Conservation (phyloP, 129 eudicot genomes). For the Lactuca saligna region DNA sequence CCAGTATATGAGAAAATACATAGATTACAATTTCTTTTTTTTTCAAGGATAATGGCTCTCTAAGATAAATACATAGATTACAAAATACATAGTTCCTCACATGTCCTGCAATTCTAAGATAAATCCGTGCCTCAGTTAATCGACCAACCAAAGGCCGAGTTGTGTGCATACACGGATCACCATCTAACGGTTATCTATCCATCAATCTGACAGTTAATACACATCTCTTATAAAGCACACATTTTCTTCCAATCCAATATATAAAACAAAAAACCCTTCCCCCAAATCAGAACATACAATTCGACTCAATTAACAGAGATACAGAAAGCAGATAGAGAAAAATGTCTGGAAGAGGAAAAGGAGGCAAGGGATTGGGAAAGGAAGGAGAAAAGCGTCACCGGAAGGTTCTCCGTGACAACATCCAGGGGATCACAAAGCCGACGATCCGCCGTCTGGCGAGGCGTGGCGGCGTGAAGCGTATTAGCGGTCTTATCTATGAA, state of each 20-base stretch:
- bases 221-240: not conserved
- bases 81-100: no score
- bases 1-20: no score
- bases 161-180: not conserved
- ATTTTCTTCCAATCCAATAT: not conserved
- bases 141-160: not conserved
- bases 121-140: not conserved
- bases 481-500: slow-evolving; percentile 23
- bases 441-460: slow-evolving; percentile 28
- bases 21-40: no score
- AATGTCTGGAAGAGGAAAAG: slow-evolving; percentile 35
- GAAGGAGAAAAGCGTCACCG: slow-evolving; percentile 35
- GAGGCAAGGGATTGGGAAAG: slow-evolving; percentile 33
- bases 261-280: not conserved
- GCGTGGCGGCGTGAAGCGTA: slow-evolving; percentile 31
- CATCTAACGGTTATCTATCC: not conserved
- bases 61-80: no score
- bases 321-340: not conserved
- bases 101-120: no score
- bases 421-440: slow-evolving; percentile 28
- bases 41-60: no score
- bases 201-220: not conserved
- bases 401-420: slow-evolving; percentile 28
- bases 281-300: not conserved
- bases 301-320: not conserved